Base-by-base conservation (phyloP, 2,329 filamentous ascomycete genomes). In the Verticillium nubilum region DNA sequence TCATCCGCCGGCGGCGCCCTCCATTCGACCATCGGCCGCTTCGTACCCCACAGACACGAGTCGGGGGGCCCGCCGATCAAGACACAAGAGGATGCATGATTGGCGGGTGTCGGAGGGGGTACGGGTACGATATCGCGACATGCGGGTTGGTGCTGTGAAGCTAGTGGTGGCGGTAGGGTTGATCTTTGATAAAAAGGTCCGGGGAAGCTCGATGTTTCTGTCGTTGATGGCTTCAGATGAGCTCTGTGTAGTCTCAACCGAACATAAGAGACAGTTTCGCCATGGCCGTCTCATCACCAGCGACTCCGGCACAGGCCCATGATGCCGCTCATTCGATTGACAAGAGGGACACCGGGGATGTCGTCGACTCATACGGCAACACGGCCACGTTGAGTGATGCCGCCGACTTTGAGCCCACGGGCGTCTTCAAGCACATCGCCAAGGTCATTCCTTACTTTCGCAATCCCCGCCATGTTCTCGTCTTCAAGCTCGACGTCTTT, bases 401-500 rank as follows among this genome's bases (percentile, higher is more conserved):
- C 15, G 31, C 28, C 54, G 28, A n/a, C n/a, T 42, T 26, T 19
- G 54, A 33, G 6, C 15, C 26, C 54, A 35, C 54, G 13, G 62
- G 60, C n/a, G 35, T 63, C 50, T 63, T 64, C 58, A 60, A 61
- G 35, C 33, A 62, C 53, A 37, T 63, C 19, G 57, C 61, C 54
- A 63, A 60, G 33, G 15, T 64, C 37, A 57, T 64, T n/a, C 65
- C 65, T 6, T 67, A 69, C 37, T 73, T 73, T 26, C 65, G 67
- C 33, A 60, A 72, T 25, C 67, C 72, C 1, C 62, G 67, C n/a
- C 67, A 73, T 65, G 70, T 73, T 2, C 62, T 73, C 5, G 63
- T 73, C 4, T 68, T 73, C 63, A 73, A 73, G 52, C 66, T 73
- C 29, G 71, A 73, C 50, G 64, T 70, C 19, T 64, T 73, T n/a